Conservation (phyloP, 768 basidiomycete species). For the Clavulina sp. region DNA sequence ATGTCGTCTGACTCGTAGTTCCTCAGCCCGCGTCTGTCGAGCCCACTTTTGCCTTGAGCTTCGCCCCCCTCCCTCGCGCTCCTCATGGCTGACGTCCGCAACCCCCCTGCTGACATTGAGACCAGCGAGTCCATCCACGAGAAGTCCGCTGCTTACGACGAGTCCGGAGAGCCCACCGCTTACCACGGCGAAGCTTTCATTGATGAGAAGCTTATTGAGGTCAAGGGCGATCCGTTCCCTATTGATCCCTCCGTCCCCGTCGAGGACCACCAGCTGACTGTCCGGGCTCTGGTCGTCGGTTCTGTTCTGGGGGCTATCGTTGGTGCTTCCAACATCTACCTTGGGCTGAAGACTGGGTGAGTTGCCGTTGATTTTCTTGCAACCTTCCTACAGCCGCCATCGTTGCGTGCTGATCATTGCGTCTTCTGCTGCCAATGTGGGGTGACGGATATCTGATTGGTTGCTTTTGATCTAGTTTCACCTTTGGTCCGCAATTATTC, state of each 20-base stretch:
- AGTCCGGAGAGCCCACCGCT: too few relatives aligned
- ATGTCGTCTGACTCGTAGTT: too few relatives aligned
- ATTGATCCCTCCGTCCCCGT: conserved; percentile 29
- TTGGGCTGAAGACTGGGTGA: conserved; percentile 46
- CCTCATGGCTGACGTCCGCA: too few relatives aligned
- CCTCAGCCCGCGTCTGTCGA: too few relatives aligned
- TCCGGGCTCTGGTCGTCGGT: conserved; percentile 7
- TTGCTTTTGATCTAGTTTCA: conserved; percentile 20
- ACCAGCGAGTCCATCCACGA: too few relatives aligned
- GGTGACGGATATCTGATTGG: background rate
- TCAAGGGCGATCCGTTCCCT: conserved; percentile 30
- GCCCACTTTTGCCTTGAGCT: too few relatives aligned
- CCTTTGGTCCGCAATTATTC: conserved; percentile 45
- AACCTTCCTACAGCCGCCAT: background rate
- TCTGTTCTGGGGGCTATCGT: conserved; percentile 9
- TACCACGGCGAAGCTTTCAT: background rate
- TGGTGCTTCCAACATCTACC: conserved; percentile 30
- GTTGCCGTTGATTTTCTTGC: background rate
- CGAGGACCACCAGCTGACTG: conserved; percentile 31
- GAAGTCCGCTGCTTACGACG: too few relatives aligned
- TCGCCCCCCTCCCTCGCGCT: too few relatives aligned
- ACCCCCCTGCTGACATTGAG: too few relatives aligned
- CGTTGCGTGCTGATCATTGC: background rate
- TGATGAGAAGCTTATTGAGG: too few relatives aligned
- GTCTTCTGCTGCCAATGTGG: background rate